These are phyloP conservation scores for Nectriaceae sp. DNA, from an alignment of 2,329 filamentous ascomycete species.

Conservation along the genomic window DNA sequence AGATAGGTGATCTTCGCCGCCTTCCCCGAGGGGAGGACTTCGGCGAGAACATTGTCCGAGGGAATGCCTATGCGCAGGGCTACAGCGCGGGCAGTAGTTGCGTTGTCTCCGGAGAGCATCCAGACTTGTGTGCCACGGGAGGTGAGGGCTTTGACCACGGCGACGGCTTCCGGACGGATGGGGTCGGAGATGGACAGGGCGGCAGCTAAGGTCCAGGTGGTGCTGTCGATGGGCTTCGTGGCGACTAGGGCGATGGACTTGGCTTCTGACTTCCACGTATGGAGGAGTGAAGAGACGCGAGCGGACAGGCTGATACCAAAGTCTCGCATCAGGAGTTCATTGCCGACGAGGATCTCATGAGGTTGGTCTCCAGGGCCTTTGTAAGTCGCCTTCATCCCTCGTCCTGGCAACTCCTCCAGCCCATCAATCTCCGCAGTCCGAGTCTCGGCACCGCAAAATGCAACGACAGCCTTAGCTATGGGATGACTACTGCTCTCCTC, in stretches of 20 bases:
- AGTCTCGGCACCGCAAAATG: conserved; percentile 53
- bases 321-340: conserved; percentile 67
- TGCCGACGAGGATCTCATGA: conserved; percentile 66
- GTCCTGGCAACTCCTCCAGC: conserved; percentile 70
- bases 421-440: conserved; percentile 37
- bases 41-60: conserved; percentile 74
- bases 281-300: conserved; percentile 39
- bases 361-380: conserved; percentile 18
- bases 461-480: conserved; percentile 69
- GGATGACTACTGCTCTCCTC: conserved; percentile 77
- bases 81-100: conserved; percentile 79
- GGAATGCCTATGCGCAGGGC: conserved; percentile 76
- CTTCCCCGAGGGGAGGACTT: conserved; percentile 84
- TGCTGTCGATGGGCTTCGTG: conserved; percentile 31
- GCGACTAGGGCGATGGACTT: conserved; percentile 66
- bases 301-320: conserved; percentile 43
- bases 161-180: conserved; percentile 70
- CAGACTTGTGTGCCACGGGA: conserved; percentile 72
- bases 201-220: conserved; percentile 57
- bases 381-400: conserved; percentile 62
- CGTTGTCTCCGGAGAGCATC: conserved; percentile 93
- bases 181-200: conserved; percentile 80
- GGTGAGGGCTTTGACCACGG: conserved; percentile 66
- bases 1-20: conserved; percentile 68
- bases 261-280: conserved; percentile 62